Conservation (phyloP, 768 basidiomycete genomes). For the Epithele typhae region DNA sequence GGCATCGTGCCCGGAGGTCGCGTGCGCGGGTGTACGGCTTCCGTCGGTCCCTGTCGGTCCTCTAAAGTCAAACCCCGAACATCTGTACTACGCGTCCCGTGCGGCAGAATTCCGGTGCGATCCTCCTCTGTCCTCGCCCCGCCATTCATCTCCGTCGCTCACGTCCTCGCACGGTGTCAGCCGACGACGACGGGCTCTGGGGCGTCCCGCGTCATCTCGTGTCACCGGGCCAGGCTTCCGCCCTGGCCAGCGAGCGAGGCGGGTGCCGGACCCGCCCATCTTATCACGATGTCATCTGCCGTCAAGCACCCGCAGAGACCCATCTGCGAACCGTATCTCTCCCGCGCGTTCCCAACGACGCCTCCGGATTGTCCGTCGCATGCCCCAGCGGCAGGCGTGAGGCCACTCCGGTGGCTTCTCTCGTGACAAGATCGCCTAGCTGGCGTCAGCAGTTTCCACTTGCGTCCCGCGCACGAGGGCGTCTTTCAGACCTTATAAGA, state of each 20-base stretch:
- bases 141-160: constrained; percentile 1
- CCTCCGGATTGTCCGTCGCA: too few species aligned
- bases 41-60: too few species aligned
- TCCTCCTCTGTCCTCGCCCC: background rate
- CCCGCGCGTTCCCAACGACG: too few species aligned
- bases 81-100: too few species aligned
- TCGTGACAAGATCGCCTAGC: constrained; percentile 5
- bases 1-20: too few species aligned
- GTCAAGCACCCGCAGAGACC: constrained; percentile 1
- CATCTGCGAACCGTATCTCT: constrained; percentile 13
- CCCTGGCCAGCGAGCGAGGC: constrained; percentile 5
- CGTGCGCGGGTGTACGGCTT: too few species aligned
- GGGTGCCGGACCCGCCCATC: constrained; percentile 9
- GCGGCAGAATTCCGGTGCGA: constrained; percentile 7
- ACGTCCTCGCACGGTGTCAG: constrained; percentile 1
- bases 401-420: too few species aligned
- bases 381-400: too few species aligned
- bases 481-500: constrained; percentile 5
- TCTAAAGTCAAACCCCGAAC: constrained; percentile 1
- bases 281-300: constrained; percentile 15
- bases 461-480: constrained; percentile 6
- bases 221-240: constrained; percentile 10
- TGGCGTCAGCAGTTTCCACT: constrained; percentile 11
- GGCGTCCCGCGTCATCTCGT: background rate
- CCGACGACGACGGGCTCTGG: constrained; percentile 4